Conservation (phyloP, 2,329 filamentous ascomycete species). For the Geosmithia flava region DNA sequence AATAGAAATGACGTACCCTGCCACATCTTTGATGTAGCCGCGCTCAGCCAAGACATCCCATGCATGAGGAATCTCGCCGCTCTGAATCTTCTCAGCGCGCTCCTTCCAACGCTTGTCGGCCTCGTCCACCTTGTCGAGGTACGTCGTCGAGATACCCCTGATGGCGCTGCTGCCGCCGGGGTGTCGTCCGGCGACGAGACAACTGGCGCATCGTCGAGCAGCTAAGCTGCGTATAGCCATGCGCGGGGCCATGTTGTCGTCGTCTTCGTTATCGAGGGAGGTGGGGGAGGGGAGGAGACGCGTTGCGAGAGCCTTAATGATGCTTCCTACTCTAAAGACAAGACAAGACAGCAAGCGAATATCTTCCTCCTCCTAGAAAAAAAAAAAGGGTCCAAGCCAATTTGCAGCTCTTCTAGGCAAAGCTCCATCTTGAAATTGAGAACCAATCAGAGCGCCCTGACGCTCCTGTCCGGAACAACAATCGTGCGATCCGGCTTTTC, state of each 20-base stretch:
- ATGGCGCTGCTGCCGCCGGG: background rate
- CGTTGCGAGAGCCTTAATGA: too few relatives aligned
- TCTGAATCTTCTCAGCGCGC: constrained; percentile 31
- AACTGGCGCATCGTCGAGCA: constrained; percentile 8
- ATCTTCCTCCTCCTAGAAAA: background rate
- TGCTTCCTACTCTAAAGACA: too few relatives aligned
- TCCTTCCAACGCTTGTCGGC: constrained; percentile 34
- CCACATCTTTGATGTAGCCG: constrained; percentile 61
- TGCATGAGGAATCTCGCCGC: constrained; percentile 37
- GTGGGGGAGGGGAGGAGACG: too few relatives aligned
- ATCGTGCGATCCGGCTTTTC: background rate
- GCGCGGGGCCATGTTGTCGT: constrained; percentile 8
- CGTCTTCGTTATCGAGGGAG: background rate
- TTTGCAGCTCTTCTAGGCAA: background rate
- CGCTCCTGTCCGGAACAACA: background rate
- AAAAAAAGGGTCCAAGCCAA: background rate
- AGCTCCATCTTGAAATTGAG: background rate
- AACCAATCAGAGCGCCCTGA: background rate
- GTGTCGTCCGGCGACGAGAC: background rate
- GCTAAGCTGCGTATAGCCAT: background rate
- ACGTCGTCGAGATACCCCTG: constrained; percentile 23
- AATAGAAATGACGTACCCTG: constrained; percentile 41
- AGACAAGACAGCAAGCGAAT: background rate
- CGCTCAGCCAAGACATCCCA: constrained; percentile 58
- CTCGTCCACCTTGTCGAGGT: constrained; percentile 26